Evolutionary conservation across 257 asterid genomes (phyloP), one percentile per base, ranked within the genome.

Genomic region (Datura wrightii): DNA sequence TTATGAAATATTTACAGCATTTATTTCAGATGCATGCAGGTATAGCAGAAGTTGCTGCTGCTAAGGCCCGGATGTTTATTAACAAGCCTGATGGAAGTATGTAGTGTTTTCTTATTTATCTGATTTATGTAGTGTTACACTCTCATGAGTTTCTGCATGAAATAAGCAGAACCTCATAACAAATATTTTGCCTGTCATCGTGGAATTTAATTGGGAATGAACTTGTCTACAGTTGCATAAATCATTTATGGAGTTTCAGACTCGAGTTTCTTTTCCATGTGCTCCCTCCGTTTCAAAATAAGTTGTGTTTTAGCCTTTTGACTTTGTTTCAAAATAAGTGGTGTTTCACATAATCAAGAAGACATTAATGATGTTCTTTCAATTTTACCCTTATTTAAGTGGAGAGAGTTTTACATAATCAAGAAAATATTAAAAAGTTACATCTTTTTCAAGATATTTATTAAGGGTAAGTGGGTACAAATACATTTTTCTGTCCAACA

Each of bases 81-180:
- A 94, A 95, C 92, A 95, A 97, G 86, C 99, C 99, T 62, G 97
- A 97, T 89, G 99, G 99, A 92, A 97, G 99, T 96, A 91, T 83
- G 98, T 89, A 34, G 65, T 34, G 56, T 34, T 84, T 54, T 37
- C 53, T 69, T 82, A 31, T 63, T 80, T 56, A 52, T 50, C 41
- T 54, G 80, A 52, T 37, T 79, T 69, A 6, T 53, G 83, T 58
- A 13, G 72, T 11, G 63, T 52, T 76, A 76, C 63, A 31, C 63
- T 48, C 16, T 52, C 48, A 76, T 52, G 9, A 2, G 39, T 66
- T 34, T 66, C 9, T 8, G 42, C 13, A 3, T 7, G 76, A 67
- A 67, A 67, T 67, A 67, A 67, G 14, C 7, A 67, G 76, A 37
- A 37, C 31, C 31, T 37, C 19, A 37, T 67, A 14, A 14, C 48